A percentile compares a stretch with the other conserved stretches of the same genome.
phyloP scores from a whole-genome alignment of 257 asterid species.

The Hygrophila difformis region DNA sequence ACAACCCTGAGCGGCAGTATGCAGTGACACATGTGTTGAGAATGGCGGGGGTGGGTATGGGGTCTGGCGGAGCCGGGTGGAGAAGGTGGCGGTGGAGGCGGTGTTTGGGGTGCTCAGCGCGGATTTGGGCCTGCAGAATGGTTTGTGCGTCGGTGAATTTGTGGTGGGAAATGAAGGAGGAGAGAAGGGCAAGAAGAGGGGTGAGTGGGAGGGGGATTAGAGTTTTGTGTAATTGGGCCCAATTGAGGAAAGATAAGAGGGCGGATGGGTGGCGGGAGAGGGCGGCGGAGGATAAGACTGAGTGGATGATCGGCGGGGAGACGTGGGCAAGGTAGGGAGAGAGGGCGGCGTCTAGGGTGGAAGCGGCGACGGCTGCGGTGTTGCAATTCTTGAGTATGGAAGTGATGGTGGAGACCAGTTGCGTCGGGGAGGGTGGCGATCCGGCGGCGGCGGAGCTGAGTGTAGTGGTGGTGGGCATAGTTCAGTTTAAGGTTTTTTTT shows the following conservation, averaged over 20 bases:
- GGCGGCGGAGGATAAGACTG: constrained; percentile 49
- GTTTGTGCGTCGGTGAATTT: constrained; percentile 52
- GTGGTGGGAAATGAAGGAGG: constrained; percentile 40
- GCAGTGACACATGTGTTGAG: constrained; percentile 50
- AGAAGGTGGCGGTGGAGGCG: constrained; percentile 71
- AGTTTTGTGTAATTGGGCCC: constrained; percentile 33
- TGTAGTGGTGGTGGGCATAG: constrained; percentile 13
- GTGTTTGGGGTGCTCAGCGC: constrained; percentile 61
- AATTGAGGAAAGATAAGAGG: constrained; percentile 45
- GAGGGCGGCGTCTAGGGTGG: constrained; percentile 29
- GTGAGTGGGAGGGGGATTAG: constrained; percentile 43
- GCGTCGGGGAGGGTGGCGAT: constrained; percentile 29
- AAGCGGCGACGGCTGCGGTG: constrained; percentile 32
- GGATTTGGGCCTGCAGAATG: constrained; percentile 44
- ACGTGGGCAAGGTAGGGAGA: constrained; percentile 46
- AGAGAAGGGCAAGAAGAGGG: constrained; percentile 43
- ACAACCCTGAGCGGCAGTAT: constrained; percentile 50
- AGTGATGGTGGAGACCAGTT: constrained; percentile 41
- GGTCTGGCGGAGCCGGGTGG: constrained; percentile 41
- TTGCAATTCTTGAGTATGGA: constrained; percentile 28
- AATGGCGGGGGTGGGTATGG: constrained; percentile 48
- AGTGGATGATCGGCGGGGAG: constrained; percentile 47
- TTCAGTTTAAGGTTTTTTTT: too few species aligned
- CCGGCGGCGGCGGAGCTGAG: constrained; percentile 24
- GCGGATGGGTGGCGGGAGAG: constrained; percentile 43